A percentile compares a stretch with the other conserved stretches of the same genome.
These are phyloP conservation scores for Blastobotrys mokoenaii DNA, from an alignment of 805 yeast species.

Conservation along the genomic window DNA sequence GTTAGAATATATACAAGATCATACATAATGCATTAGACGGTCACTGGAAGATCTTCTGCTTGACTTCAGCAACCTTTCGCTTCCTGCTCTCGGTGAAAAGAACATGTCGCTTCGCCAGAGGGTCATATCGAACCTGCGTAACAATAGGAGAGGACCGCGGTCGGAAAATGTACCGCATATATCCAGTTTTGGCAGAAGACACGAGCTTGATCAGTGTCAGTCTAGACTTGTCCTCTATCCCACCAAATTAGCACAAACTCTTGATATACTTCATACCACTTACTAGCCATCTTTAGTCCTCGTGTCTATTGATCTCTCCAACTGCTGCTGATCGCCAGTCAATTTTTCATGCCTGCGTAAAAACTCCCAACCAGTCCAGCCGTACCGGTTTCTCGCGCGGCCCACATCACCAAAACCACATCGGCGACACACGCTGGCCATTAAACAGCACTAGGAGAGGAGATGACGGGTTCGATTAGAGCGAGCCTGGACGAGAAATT, in stretches of 20 bases:
- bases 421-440: too few species aligned
- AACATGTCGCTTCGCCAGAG: slow-evolving; percentile 83
- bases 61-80: slow-evolving; percentile 49
- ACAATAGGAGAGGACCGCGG: slow-evolving; percentile 77
- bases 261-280: slow-evolving; percentile 4
- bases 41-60: slow-evolving; percentile 21
- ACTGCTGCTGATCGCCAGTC: not conserved
- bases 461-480: too few species aligned
- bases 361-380: not conserved
- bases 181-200: slow-evolving; percentile 89
- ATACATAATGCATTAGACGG: not conserved
- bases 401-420: too few species aligned
- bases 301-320: not conserved
- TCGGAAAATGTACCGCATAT: slow-evolving; percentile 66
- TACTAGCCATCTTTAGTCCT: slow-evolving; percentile 9
- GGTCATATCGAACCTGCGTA: slow-evolving; percentile 80
- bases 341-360: not conserved
- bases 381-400: too few species aligned
- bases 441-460: too few species aligned
- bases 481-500: too few species aligned
- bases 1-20: too few species aligned
- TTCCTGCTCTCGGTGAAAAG: slow-evolving; percentile 81
- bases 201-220: slow-evolving; percentile 76
- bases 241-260: too few species aligned
- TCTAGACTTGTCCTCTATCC: slow-evolving; percentile 56